Conservation (phyloP, 163 green algal genomes). For the Scenedesmus sp. region DNA sequence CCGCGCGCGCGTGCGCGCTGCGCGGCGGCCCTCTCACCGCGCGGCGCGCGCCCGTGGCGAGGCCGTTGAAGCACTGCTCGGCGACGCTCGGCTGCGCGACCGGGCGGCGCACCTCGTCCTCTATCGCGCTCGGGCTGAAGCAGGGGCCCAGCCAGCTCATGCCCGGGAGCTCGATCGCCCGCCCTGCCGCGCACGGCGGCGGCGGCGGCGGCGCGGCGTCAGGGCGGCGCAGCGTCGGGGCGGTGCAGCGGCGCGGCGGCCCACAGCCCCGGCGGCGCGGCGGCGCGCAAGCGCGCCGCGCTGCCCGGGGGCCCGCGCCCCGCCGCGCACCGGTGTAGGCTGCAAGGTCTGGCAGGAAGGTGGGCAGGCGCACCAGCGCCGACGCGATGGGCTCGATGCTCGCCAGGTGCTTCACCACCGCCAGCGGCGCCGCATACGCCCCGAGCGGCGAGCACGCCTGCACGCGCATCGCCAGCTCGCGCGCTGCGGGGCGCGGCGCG, state of each 20-base stretch:
- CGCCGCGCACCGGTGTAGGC: conserved; percentile 33
- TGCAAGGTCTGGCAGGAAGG: conserved; percentile 58
- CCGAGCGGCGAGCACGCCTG: conserved; percentile 54
- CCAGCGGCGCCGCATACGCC: conserved; percentile 55
- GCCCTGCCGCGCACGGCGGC: conserved; percentile 34
- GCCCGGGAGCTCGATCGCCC: conserved; percentile 58
- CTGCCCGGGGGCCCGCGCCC: neutral
- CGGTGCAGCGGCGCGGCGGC: neutral
- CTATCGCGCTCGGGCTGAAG: conserved; percentile 71
- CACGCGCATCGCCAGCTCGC: conserved; percentile 52
- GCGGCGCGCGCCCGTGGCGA: conserved; percentile 8
- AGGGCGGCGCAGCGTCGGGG: neutral
- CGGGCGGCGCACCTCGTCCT: conserved; percentile 56
- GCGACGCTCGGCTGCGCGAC: conserved; percentile 10
- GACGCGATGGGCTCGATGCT: conserved; percentile 55
- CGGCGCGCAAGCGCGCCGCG: neutral
- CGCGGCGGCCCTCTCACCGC: neutral
- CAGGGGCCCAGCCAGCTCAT: conserved; percentile 75
- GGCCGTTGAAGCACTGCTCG: conserved; percentile 20
- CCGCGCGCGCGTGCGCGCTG: no score
- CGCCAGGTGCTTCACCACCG: conserved; percentile 49
- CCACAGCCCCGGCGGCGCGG: neutral
- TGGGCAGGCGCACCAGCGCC: conserved; percentile 52
- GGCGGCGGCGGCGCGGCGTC: neutral
- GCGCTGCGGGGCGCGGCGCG: no score